Conservation (phyloP, 768 basidiomycete species). For the Tremella fuciformis region DNA sequence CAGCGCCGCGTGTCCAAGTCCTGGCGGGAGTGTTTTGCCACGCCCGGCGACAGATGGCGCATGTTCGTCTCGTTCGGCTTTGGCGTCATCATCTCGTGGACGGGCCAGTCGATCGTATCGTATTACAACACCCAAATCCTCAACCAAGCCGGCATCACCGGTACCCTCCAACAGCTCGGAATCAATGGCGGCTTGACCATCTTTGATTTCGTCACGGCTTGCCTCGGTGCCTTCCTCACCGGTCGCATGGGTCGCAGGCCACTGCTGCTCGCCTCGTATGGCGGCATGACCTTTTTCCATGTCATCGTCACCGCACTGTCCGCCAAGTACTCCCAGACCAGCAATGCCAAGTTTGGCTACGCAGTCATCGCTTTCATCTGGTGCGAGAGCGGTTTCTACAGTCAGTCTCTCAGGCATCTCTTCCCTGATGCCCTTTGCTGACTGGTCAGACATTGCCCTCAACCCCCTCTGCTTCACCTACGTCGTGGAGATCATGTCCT, state of each 20-base stretch:
- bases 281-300: neutral
- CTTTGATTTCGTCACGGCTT: slow-evolving; percentile 13
- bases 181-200: slow-evolving; percentile 20
- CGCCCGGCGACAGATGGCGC: slow-evolving; percentile 65
- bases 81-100: slow-evolving; percentile 72
- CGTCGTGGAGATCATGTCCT: slow-evolving; percentile 7
- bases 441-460: slow-evolving; percentile 6
- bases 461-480: slow-evolving; percentile 12
- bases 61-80: slow-evolving; percentile 66
- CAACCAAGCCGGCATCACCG: slow-evolving; percentile 35
- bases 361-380: slow-evolving; percentile 13
- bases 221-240: slow-evolving; percentile 11
- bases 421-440: neutral
- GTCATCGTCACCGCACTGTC: slow-evolving; percentile 10
- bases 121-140: slow-evolving; percentile 31
- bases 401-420: slow-evolving; percentile 3
- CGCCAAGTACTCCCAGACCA: slow-evolving; percentile 15
- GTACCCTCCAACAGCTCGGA: slow-evolving; percentile 13
- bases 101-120: slow-evolving; percentile 56
- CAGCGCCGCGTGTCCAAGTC: slow-evolving; percentile 54
- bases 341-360: slow-evolving; percentile 6
- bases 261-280: slow-evolving; percentile 8
- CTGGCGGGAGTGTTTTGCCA: slow-evolving; percentile 49
- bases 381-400: slow-evolving; percentile 9
- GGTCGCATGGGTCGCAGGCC: slow-evolving; percentile 12